Evolutionary conservation across 768 basidiomycete species (phyloP), one percentile per base, ranked within the genome.

Genomic region (Calocybe indica): DNA sequence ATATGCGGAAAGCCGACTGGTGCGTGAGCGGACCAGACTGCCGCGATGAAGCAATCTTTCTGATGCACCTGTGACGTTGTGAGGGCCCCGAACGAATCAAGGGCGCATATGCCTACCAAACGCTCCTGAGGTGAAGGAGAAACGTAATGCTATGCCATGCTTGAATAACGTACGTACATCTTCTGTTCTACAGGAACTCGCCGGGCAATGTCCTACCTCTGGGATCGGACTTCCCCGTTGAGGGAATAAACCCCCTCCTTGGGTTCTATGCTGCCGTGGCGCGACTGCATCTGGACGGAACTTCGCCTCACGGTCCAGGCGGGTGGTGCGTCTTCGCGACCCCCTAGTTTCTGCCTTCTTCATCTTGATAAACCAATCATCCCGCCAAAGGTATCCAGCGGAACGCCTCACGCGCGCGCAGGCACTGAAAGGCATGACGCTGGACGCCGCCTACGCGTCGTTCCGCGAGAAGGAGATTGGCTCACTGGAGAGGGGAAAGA

Each of bases 181-280:
- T n/a, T 31, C 22, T 22, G 37, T 35, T 37, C 1, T 29, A n/a
- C 34, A 84, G 80, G 50, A 62, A 63, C 3, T 84, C 85, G 8
- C 69, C 62, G 5, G 64, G 68, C n/a, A 64, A 74, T 0, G 62
- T 82, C 10, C 74, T 94, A 2, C 83, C 92, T 0, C 73, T 97
- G 1, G 94, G 95, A 2, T 91, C 92, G 2, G 94, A 97, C 62
- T 96, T 97, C 64, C 95, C 95, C 0, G 83, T 97, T 3, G 94
- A 97, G 63, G 78, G 80, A 7, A 84, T 95, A 45, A 90, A 95
- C 58, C 94, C 95, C 0, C 68, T 97, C 32, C 69, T 87, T 3
- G 91, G 90, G 0, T 94, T 96, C 65, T 92, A 93, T 55, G 92
- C 95, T 5, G 91, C 92, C 0, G 76, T 92, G 2, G 75, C 91